phyloP scores from a whole-genome alignment of 1,284 basidiomycete species.

The Puccinia coronata region DNA sequence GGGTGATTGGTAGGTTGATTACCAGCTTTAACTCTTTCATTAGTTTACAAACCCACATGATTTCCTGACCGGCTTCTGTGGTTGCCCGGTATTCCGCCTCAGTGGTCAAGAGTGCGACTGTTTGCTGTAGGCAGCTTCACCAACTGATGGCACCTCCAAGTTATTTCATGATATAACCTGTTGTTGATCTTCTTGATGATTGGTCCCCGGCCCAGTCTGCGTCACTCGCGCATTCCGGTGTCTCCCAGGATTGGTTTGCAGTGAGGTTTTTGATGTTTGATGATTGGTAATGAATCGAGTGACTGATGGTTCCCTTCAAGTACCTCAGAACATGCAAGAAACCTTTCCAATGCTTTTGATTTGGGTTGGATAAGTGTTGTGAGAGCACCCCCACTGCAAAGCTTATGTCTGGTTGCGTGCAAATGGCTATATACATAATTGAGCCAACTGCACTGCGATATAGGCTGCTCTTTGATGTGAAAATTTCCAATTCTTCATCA shows the following conservation, averaged over 20 bases:
- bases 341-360: slow-evolving; percentile 5
- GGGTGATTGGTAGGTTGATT: neutral
- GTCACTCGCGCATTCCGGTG: neutral
- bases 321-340: slow-evolving; percentile 18
- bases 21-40: neutral
- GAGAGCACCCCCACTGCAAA: slow-evolving; percentile 7
- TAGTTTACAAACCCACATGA: neutral
- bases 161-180: neutral
- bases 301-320: neutral
- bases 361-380: slow-evolving; percentile 14
- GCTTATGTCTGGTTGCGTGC: slow-evolving; percentile 18
- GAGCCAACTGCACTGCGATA: slow-evolving; percentile 9
- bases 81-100: slow-evolving; percentile 13
- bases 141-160: neutral
- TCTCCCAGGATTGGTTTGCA: neutral
- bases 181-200: neutral
- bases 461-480: neutral
- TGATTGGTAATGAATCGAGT: neutral
- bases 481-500: neutral
- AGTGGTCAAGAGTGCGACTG: neutral
- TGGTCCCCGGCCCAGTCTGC: neutral
- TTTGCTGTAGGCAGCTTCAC: neutral
- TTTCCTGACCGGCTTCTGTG: neutral
- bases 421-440: neutral
- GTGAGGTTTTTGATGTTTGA: neutral